These are phyloP conservation scores for Hamigera avellanea DNA, from an alignment of 495 filamentous ascomycete species.

Conservation along the genomic window DNA sequence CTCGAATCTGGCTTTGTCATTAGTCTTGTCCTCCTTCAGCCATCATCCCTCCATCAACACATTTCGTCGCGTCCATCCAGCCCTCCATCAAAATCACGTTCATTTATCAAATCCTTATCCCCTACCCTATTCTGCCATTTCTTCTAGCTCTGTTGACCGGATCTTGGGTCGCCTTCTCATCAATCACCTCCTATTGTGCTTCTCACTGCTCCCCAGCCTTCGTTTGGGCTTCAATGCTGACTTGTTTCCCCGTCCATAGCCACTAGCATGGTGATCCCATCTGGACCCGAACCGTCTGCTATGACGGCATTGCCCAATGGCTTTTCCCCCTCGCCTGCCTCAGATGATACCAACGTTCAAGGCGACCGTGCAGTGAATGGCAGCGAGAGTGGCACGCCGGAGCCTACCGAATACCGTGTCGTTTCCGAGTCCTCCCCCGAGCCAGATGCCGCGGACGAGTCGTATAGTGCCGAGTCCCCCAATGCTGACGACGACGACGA, in stretches of 20 bases:
- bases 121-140: constrained; percentile 13
- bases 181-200: constrained; percentile 11
- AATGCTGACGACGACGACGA: constrained; percentile 53
- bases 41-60: constrained; percentile 12
- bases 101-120: constrained; percentile 27
- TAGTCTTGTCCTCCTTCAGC: constrained; percentile 7
- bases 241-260: constrained; percentile 26
- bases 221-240: constrained; percentile 36
- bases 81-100: constrained; percentile 31
- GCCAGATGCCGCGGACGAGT: constrained; percentile 55
- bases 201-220: constrained; percentile 8
- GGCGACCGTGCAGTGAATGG: constrained; percentile 29
- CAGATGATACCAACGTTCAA: constrained; percentile 23
- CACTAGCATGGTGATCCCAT: constrained; percentile 43
- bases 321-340: constrained; percentile 28
- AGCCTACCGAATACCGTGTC: constrained; percentile 29
- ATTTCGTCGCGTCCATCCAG: constrained; percentile 28
- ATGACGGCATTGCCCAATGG: constrained; percentile 36
- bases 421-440: constrained; percentile 40
- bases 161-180: constrained; percentile 26
- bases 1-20: constrained; percentile 11
- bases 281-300: constrained; percentile 30
- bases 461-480: constrained; percentile 25
- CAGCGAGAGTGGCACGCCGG: constrained; percentile 42
- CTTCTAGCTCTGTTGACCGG: constrained; percentile 14